Base-by-base conservation (phyloP, 768 basidiomycete species). In the Heimioporus sp. region DNA sequence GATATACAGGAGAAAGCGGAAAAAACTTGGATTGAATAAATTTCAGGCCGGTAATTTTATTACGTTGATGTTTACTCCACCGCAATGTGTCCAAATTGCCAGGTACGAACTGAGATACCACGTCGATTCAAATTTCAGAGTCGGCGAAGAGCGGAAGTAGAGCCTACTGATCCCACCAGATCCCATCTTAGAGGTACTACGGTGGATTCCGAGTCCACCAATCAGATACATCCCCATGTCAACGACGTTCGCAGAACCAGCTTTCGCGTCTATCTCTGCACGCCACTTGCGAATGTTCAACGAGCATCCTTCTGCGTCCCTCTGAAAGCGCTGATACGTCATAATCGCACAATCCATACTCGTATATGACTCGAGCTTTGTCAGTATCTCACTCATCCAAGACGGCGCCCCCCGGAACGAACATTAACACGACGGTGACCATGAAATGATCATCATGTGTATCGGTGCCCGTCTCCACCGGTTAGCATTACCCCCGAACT, bases 291-390 rank as follows among this genome's bases (percentile, higher is more conserved):
- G 34, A 28, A 36, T 3, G 21, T 49, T 49, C 48, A n/a, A n/a
- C n/a, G 24, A 15, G 20, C 13, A 10, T 40, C 17, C 3, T 17
- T 38, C 17, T 19, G 6, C 5, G 24, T 28, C 24, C 24, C 7
- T 28, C 24, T 28, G 24, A 6, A 28, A 28, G 24, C 24, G 24
- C 24, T 28, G 24, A 28, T 28, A 28, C 24, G 24, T 7, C 24
- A 5, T 28, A 28, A 28, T 31, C 12, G 20, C 20, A 49, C 42
- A 35, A 49, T 49, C 42, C 48, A 42, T 49, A 49, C 42, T 49
- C 38, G 35, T 42, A 40, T 31, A 32, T 20, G 7, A 24, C 37
- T 31, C 16, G 17, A 21, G 51, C 36, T 49, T 55, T 55, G 54
- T 55, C 53, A 49, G 48, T 31, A 8, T 13, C 10, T 21, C 19